Evolutionary conservation across 176 grass and related monocot genomes (phyloP), one percentile per base, ranked within the genome.

Genomic region (Poa annua): DNA sequence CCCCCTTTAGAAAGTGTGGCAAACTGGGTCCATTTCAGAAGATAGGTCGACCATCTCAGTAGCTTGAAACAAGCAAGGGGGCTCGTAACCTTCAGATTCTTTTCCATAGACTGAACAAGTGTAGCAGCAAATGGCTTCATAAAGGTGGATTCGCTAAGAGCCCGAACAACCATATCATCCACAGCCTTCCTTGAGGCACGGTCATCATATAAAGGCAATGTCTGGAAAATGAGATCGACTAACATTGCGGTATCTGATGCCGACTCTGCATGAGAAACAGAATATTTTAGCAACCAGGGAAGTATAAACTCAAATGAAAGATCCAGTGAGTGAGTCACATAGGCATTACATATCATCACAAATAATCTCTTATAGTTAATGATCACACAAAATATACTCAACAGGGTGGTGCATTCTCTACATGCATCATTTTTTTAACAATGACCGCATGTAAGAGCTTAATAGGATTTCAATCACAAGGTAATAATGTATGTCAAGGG

Each of bases 81-180:
- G 70, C 84, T 93, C 57, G 86, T 86, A 81, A 80, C 86, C 85
- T 95, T 98, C 54, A 89, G 78, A 67, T 91, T 85, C 85, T 84
- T 95, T 84, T 98, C 96, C 92, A 95, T 95, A 50, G 80, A 89
- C 84, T 95, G 96, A 77, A 98, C 85, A 68, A 98, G 91, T 41
- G 83, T 36, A 33, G 85, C 77, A 26, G 92, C 96, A 83, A 95
- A 93, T 7, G 84, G 79, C 64, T 91, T 98, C 90, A 98, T 91
- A 80, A 98, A 95, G 50, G 87, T 71, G 57, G 88, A 80, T 78
- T 95, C 82, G 33, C 78, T 66, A 50, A 98, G 89, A 78, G 87
- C 81, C 77, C 93, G 86, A 81, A 88, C 76, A 86, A 95, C 83
- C 60, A 98, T 72, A 62, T 95, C 96, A 77, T 98, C 96, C 25